These are phyloP conservation scores for Phytophthora constricta DNA, from an alignment of 352 stramenopile genomes.

Conservation along the genomic window DNA sequence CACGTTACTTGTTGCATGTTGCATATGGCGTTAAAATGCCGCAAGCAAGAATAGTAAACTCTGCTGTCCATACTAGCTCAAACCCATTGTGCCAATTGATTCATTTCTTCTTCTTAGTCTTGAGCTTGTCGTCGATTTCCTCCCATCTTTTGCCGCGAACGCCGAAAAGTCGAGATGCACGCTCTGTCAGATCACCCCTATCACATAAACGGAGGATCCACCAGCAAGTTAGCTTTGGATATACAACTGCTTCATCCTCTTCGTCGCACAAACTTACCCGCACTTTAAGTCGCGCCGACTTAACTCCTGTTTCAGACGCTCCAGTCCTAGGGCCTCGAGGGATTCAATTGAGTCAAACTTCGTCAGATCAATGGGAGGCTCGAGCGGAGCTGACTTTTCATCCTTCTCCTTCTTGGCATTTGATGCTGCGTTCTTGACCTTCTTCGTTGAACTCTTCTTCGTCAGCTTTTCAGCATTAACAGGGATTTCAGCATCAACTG, in stretches of 20 bases:
- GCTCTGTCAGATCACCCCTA: conserved; percentile 90
- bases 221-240: conserved; percentile 5
- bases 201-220: conserved; percentile 19
- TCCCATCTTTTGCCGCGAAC: conserved; percentile 93
- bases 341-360: conserved; percentile 61
- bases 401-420: conserved; percentile 17
- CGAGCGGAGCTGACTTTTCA: conserved; percentile 15
- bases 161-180: conserved; percentile 92
- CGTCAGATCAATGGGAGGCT: conserved; percentile 53
- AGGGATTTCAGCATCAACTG: not conserved
- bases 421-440: conserved; percentile 2
- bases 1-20: conserved; percentile 29
- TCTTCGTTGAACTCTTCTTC: not conserved
- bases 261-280: conserved; percentile 66
- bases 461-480: conserved; percentile 3
- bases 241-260: not conserved
- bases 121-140: conserved; percentile 88
- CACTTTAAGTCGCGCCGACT: conserved; percentile 95
- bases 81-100: no score
- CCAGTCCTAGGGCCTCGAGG: conserved; percentile 90
- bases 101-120: conserved; percentile 56
- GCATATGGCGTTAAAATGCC: conserved; percentile 25
- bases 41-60: conserved; percentile 31
- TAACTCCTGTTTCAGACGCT: conserved; percentile 93
- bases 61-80: conserved; percentile 12